These are phyloP conservation scores for Discostella stelligera DNA, from an alignment of 352 stramenopile genomes.

Conservation along the genomic window DNA sequence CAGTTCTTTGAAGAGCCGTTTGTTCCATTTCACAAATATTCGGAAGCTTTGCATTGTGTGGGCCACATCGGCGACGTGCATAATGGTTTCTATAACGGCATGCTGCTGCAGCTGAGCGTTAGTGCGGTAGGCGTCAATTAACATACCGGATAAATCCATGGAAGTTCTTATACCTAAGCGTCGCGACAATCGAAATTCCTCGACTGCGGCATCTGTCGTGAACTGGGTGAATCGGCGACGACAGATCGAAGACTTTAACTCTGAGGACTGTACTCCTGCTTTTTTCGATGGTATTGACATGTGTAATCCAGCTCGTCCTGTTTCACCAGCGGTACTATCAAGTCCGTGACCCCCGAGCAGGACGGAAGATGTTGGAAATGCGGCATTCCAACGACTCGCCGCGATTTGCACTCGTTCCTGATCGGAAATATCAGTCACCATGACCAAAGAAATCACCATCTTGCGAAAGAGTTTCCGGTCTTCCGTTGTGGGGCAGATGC, in stretches of 20 bases:
- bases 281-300: conserved; percentile 1
- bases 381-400: conserved; percentile 77
- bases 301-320: background rate
- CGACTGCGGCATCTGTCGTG: conserved; percentile 16
- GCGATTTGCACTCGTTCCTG: conserved; percentile 78
- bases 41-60: conserved; percentile 55
- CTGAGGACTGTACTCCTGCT: conserved; percentile 16
- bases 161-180: conserved; percentile 45
- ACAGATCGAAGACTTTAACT: conserved; percentile 17
- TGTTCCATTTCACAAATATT: conserved; percentile 62
- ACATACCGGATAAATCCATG: conserved; percentile 53
- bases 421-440: conserved; percentile 78
- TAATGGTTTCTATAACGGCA: conserved; percentile 50
- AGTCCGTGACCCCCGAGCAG: background rate
- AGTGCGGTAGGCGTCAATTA: conserved; percentile 39
- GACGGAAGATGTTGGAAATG: conserved; percentile 50
- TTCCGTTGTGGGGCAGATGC: conserved; percentile 57
- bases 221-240: conserved; percentile 43
- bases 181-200: conserved; percentile 34
- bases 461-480: conserved; percentile 73
- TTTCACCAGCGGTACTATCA: background rate
- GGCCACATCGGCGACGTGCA: conserved; percentile 55
- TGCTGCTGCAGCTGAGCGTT: conserved; percentile 42
- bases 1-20: conserved; percentile 55
- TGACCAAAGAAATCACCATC: conserved; percentile 69